Conservation (phyloP, 2,329 filamentous ascomycete species). For the Penicillium sp. region DNA sequence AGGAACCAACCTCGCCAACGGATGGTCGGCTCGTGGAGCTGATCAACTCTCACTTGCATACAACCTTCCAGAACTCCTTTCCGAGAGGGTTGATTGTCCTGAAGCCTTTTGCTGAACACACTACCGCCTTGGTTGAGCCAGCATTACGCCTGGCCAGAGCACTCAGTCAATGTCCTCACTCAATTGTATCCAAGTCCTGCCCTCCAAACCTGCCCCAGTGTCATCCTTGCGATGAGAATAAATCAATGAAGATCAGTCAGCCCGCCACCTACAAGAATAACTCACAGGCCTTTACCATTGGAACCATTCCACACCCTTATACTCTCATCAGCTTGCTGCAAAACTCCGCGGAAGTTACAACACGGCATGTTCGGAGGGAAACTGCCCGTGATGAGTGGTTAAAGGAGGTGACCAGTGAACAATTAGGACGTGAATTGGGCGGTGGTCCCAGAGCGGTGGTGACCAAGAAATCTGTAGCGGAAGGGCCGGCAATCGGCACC, state of each 20-base stretch:
- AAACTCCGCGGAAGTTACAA: slow-evolving; percentile 62
- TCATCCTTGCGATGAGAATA: slow-evolving; percentile 70
- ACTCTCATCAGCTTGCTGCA: slow-evolving; percentile 74
- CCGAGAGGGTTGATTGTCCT: slow-evolving; percentile 77
- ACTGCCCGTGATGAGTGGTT: slow-evolving; percentile 82
- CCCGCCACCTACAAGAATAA: slow-evolving; percentile 72
- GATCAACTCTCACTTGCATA: slow-evolving; percentile 84
- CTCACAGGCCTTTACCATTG: slow-evolving; percentile 77
- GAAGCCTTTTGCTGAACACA: slow-evolving; percentile 78
- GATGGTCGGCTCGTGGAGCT: slow-evolving; percentile 68
- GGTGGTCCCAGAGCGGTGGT: slow-evolving; percentile 69
- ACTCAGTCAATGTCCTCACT: slow-evolving; percentile 74
- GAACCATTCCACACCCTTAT: slow-evolving; percentile 88
- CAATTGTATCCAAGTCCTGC: slow-evolving; percentile 76
- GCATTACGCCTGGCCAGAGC: slow-evolving; percentile 75
- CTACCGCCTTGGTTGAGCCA: slow-evolving; percentile 71
- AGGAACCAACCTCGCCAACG: slow-evolving; percentile 64
- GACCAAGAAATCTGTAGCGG: slow-evolving; percentile 82
- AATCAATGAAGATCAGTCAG: slow-evolving; percentile 69
- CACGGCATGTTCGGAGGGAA: slow-evolving; percentile 68
- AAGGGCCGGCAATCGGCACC: slow-evolving; percentile 65
- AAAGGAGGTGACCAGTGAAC: slow-evolving; percentile 68
- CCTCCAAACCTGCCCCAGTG: slow-evolving; percentile 81
- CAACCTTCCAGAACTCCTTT: slow-evolving; percentile 81
- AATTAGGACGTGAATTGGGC: slow-evolving; percentile 67